Base-by-base conservation (phyloP, 768 basidiomycete species). In the Leccinum pellstonianum region DNA sequence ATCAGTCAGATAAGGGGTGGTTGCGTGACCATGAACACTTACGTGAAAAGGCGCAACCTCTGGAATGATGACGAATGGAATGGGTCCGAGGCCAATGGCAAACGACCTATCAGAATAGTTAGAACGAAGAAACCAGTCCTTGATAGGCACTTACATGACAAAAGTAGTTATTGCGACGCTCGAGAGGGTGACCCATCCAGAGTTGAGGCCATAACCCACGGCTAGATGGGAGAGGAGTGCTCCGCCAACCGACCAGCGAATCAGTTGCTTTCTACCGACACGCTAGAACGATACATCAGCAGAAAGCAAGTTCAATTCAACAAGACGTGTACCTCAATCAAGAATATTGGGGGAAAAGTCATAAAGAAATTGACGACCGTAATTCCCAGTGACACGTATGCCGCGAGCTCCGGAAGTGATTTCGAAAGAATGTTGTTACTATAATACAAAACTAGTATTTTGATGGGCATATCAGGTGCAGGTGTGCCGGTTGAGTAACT, bases 51-150 rank as follows among this genome's bases (percentile, higher is more conserved):
- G 93, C 3, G 94, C 88, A 21, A 97, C 85, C 69, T 98, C 95
- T 15, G 94, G 86, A 33, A 96, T 86, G 73, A 98, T 87, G 41
- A 98, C 86, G 69, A 95, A 98, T 0, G 96, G 95, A 35, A 98
- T 77, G 2, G 96, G 95, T 1, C 96, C 96, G 17, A 98, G 80
- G 2, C 95, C 96, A 35, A 90, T 75, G 2, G 95, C 91, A 73
- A 95, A 98, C 1, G 91, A 90, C 74, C 91, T 91, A 59, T 51
- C 52, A 38, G 59, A 51, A 37, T 41, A 6, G 37, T 61, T 38
- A 29, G 27, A 27, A 27, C 27, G 27, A 58, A 58, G 47, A 38
- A 5, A 31, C 54, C 3, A 47, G 11, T 52, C 54, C 51, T 59
- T 29, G 5, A 35, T 23, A 33, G 5, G 29, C 85, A 46, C 43